Conservation (phyloP, 140 eudicot species). For the Bidens hawaiensis region DNA sequence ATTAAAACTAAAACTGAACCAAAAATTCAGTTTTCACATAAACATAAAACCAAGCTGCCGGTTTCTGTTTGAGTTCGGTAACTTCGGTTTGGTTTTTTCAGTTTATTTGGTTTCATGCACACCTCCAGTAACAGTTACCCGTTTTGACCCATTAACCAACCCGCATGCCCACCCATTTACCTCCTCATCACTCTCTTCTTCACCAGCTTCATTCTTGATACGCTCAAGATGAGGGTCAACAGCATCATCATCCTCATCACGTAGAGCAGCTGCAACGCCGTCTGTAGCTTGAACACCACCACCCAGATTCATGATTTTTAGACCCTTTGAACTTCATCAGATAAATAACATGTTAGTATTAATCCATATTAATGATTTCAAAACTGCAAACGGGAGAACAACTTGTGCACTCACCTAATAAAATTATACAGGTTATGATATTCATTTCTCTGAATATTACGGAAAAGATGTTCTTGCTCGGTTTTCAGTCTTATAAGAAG, state of each 20-base stretch:
- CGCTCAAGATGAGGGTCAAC: conserved; percentile 91
- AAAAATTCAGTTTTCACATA: no score
- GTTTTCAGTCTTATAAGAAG: no score
- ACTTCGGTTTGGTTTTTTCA: no score
- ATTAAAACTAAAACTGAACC: no score
- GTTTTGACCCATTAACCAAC: not conserved
- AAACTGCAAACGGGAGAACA: not conserved
- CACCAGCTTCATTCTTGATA: conserved; percentile 67
- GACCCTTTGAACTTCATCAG: conserved; percentile 64
- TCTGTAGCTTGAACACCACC: conserved; percentile 50
- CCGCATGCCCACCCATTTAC: conserved; percentile 18
- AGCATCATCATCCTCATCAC: conserved; percentile 62
- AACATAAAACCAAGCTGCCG: no score
- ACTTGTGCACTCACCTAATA: not conserved
- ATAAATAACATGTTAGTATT: not conserved
- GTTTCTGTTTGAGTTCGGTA: no score
- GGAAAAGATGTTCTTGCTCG: no score
- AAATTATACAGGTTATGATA: no score
- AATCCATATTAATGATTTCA: not conserved
- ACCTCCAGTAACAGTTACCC: no score
- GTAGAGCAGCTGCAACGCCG: conserved; percentile 75
- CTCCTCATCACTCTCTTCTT: conserved; percentile 90
- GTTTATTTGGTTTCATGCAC: no score
- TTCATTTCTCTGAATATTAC: no score
- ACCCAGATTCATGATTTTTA: conserved; percentile 84